These are phyloP conservation scores for Cucumis cinereus DNA, from an alignment of 306 rosid genomes.

Conservation along the genomic window DNA sequence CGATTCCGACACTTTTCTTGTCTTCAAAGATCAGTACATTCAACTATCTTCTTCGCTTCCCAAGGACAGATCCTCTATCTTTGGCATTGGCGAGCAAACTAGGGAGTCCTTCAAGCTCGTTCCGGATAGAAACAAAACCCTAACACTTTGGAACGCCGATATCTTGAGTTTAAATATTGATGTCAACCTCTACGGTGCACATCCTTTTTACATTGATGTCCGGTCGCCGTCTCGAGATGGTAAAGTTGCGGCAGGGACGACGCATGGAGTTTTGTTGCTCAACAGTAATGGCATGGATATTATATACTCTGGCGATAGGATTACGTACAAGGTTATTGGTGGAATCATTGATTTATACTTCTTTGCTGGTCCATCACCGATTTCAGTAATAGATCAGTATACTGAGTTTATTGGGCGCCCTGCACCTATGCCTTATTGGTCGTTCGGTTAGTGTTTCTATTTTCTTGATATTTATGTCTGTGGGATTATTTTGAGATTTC, in stretches of 20 bases:
- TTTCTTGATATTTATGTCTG: background rate
- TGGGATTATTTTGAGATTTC: background rate
- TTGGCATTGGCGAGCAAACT: conserved; percentile 73
- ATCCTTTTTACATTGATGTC: conserved; percentile 74
- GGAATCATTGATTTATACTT: conserved; percentile 63
- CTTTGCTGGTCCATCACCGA: conserved; percentile 62
- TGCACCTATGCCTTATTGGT: conserved; percentile 78
- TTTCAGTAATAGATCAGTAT: conserved; percentile 58
- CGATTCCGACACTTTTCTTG: conserved; percentile 25
- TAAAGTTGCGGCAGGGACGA: conserved; percentile 27
- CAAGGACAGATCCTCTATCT: conserved; percentile 29
- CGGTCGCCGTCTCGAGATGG: conserved; percentile 36
- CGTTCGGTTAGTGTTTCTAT: conserved; percentile 49
- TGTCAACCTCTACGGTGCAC: conserved; percentile 69
- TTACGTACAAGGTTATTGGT: conserved; percentile 63
- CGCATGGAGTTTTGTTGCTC: conserved; percentile 65
- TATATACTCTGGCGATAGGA: conserved; percentile 36
- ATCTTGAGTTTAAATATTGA: conserved; percentile 29
- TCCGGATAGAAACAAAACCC: conserved; percentile 24
- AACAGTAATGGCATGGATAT: conserved; percentile 85
- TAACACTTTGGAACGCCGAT: conserved; percentile 61
- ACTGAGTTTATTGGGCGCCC: conserved; percentile 75
- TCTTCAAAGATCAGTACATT: conserved; percentile 67
- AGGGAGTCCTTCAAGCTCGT: conserved; percentile 45
- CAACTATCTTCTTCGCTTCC: conserved; percentile 67